These are phyloP conservation scores for Cercospora sp. DNA, from an alignment of 2,329 filamentous ascomycete genomes.

Conservation along the genomic window DNA sequence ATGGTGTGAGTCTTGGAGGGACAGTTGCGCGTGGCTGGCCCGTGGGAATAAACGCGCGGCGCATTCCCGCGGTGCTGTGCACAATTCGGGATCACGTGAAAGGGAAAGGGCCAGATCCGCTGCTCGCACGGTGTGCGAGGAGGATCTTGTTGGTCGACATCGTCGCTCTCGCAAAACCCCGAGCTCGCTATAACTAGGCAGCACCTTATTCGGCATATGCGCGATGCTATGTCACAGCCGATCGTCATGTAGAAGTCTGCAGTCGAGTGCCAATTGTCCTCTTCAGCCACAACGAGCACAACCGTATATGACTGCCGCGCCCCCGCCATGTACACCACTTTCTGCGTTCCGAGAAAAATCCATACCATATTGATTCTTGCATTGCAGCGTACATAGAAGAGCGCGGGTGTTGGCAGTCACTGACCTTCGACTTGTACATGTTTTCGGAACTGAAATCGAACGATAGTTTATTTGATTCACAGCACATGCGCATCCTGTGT, in stretches of 20 bases:
- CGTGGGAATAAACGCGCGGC: neutral
- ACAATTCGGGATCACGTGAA: conserved; percentile 2
- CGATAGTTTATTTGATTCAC: neutral
- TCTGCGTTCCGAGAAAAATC: neutral
- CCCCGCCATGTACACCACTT: neutral
- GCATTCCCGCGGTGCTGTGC: neutral
- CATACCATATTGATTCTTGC: neutral
- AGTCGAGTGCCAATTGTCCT: neutral
- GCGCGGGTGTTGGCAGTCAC: neutral
- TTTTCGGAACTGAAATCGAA: neutral
- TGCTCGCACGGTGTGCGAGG: neutral
- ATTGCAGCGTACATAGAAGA: neutral
- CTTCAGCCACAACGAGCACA: neutral
- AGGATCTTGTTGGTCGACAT: neutral
- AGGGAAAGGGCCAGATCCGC: neutral
- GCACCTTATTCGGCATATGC: neutral
- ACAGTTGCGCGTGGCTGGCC: neutral
- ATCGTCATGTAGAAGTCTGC: neutral
- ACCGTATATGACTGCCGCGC: neutral
- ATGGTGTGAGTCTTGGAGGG: neutral
- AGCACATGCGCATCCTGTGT: neutral
- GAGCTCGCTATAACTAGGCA: neutral
- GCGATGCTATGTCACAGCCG: neutral
- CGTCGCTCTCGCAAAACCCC: neutral
- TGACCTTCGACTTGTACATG: neutral